Base-by-base conservation (phyloP, 805 yeast genomes). In the Starmerella potacharoeniae region DNA sequence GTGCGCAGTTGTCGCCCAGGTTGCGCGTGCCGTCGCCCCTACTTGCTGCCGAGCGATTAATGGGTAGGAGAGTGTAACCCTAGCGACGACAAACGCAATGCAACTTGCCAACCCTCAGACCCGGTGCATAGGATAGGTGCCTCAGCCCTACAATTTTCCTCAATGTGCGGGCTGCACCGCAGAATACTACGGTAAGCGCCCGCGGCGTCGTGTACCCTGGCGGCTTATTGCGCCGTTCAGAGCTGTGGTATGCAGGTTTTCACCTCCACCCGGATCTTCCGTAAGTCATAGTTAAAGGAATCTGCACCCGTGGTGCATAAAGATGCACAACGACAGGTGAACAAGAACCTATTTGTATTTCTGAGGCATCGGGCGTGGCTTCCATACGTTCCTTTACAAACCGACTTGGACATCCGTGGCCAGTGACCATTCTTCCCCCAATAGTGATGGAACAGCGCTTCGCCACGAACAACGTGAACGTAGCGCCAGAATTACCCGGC, bases 391-490 rank as follows among this genome's bases (percentile, higher is more conserved):
- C 10, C 10, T 6, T 14, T 42, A 10, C 14, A 29, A 9, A 13
- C 16, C 22, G 9, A 5, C 45, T 42, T 29, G 14, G 45, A 42
- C 33, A 28, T 22, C 13, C 11, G 33, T 30, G 48, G 48, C 48
- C 48, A 33, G 36, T 14, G 35, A 40, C 30, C 43, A 7, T 16
- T 6, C 40, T 9, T 44, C 30, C 49, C 40, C 10, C 4, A 5
- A 33, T 40, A 9, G 31, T n/a, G 13, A 46, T 46, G 49, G 49
- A 46, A 33, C 49, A 46, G 10, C 49, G 49, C 49, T 46, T 46
- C 31, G 49, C 49, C 9, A 33, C 28, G 31, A 34, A 16, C 9
- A 33, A 46, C 49, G 37, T 46, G 6, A 34, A 46, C 17, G 22
- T 31, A 11, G 36, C 48, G 5, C 37, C 35, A 9, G 48, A 50